phyloP scores from a whole-genome alignment of 352 stramenopile species.

The Phytopythium vexans region DNA sequence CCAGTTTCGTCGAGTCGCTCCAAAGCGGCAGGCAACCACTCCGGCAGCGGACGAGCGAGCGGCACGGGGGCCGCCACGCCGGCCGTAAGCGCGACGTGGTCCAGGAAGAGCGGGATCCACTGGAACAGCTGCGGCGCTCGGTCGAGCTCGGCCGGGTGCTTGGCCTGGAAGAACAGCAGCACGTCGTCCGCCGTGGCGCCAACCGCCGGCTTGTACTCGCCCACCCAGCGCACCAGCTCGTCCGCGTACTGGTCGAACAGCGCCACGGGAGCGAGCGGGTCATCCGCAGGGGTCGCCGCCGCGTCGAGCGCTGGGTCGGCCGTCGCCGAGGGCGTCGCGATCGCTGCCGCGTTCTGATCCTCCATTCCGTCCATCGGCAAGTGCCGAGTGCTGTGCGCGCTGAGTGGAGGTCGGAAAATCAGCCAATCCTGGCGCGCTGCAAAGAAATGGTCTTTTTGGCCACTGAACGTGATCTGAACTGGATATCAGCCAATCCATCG shows the following conservation, averaged over 20 bases:
- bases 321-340: too few species aligned
- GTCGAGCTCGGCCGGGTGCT: constrained; percentile 53
- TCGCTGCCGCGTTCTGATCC: too few species aligned
- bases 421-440: too few species aligned
- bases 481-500: neutral
- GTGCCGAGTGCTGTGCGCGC: too few species aligned
- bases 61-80: constrained; percentile 6
- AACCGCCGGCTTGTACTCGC: constrained; percentile 28
- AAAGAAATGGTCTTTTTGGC: neutral
- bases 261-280: neutral
- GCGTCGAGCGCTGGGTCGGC: neutral
- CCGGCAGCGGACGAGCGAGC: constrained; percentile 5
- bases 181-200: constrained; percentile 45
- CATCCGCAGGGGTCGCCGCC: neutral
- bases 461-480: constrained; percentile 3
- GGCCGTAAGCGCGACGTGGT: constrained; percentile 16
- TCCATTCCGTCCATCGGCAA: too few species aligned
- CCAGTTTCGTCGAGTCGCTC: constrained; percentile 16
- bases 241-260: constrained; percentile 39
- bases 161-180: constrained; percentile 64
- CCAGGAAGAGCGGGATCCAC: constrained; percentile 60
- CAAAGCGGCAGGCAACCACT: constrained; percentile 14
- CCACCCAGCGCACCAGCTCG: constrained; percentile 53
- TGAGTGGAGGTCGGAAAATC: too few species aligned
- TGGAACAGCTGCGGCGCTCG: constrained; percentile 43